Percentiles rank a stretch among this genome's conserved stretches.
Evolutionary conservation across 495 filamentous ascomycete genomes (phyloP).

Genomic region (Penicillium maclennaniae): DNA sequence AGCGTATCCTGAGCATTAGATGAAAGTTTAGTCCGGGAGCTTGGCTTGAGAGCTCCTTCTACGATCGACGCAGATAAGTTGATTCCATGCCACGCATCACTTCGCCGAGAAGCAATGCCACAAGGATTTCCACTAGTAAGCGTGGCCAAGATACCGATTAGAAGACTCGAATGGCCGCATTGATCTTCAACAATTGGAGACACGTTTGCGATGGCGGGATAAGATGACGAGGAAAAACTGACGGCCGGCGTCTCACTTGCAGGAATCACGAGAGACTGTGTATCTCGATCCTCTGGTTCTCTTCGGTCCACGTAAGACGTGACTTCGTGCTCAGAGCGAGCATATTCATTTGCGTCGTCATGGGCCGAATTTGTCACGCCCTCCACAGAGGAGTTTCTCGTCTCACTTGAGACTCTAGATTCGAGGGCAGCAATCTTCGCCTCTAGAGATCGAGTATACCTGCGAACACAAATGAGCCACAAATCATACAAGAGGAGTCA

Average conservation of each 20-base stretch:
- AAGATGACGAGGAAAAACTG: neutral
- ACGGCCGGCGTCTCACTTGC: neutral
- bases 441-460: slow-evolving; percentile 13
- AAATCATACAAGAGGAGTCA: neutral
- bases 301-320: neutral
- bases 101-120: neutral
- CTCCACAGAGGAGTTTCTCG: neutral
- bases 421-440: slow-evolving; percentile 8
- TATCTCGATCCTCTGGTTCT: neutral
- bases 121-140: slow-evolving; percentile 1
- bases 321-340: neutral
- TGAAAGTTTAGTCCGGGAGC: neutral
- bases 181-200: neutral
- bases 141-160: slow-evolving; percentile 11
- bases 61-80: neutral
- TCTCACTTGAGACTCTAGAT: slow-evolving; percentile 1
- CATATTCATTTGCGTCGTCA: too few species aligned
- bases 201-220: neutral
- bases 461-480: neutral
- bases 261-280: neutral
- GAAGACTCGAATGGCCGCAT: slow-evolving; percentile 8
- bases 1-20: slow-evolving; percentile 4
- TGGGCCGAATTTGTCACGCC: neutral
- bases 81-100: neutral
- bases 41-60: neutral